Base-by-base conservation (phyloP, 139 green algal species). In the Chloropicon primus region DNA sequence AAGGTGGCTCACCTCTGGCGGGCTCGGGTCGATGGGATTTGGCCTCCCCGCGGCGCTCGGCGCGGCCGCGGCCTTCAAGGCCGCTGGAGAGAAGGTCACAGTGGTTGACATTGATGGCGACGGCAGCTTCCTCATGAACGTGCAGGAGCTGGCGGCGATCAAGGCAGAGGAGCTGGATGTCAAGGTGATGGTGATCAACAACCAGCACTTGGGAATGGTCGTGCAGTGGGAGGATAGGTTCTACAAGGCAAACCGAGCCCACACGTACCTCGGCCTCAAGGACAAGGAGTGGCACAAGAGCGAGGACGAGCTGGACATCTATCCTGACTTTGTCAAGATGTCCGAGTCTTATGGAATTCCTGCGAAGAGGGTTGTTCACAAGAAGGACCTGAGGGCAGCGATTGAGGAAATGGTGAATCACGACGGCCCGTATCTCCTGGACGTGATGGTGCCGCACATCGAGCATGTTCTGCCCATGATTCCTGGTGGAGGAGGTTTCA, bases 391-490 rank as follows among this genome's bases (percentile, higher is more conserved):
- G 26, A 23, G 25, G 21, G 79, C 25, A 0, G 85, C 85, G 22
- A 85, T 89, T 1, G 71, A 92, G 41, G 86, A 89, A 25, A 97
- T 97, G 95, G 80, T 99, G 25, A 93, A 96, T 76, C 97, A 91
- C 0, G 86, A 87, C 0, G 96, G 96, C 2, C 95, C 96, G 22
- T 99, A 96, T 86, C 86, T 99, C 80, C 87, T 99, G 75, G 96
- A 99, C 80, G 41, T 62, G 17, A 99, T 99, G 90, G 94, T 99
- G 71, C 95, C 96, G 0, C 94, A 99, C 86, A 92, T 98, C 28
- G 91, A 99, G 88, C 96, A 99, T 80, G 96, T 99, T 78, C 86
- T 99, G 90, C 96, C 96, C 74, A 99, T 99, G 96, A 99, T 99
- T 77, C 96, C 96, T 10, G 94, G 94, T 17, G 93, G 94, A 22